Evolutionary conservation across 2,329 filamentous ascomycete species (phyloP).

Genomic region (Ophiobolus disseminans): DNA sequence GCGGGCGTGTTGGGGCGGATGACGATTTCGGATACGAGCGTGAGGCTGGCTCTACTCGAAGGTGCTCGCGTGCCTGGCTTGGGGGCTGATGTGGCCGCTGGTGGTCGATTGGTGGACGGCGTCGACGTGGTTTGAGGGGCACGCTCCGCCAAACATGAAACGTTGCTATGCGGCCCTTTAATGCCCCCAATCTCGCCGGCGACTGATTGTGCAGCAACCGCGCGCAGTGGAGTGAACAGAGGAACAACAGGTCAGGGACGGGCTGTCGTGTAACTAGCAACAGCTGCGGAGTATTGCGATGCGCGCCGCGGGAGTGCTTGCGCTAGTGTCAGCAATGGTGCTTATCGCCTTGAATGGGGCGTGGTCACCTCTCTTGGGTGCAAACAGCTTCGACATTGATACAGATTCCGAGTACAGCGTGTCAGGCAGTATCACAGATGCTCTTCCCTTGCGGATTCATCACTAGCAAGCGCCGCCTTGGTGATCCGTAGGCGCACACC

Average conservation of each 20-base stretch:
- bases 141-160: not conserved
- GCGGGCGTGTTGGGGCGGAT: no score
- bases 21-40: not conserved
- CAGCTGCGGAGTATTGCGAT: not conserved
- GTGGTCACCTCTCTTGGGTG: no score
- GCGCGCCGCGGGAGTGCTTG: no score
- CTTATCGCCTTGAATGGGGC: not conserved
- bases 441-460: no score
- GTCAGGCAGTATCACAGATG: no score
- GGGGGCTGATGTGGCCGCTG: not conserved
- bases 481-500: no score
- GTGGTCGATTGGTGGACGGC: not conserved
- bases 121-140: not conserved
- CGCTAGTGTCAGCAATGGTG: not conserved
- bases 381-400: no score
- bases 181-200: not conserved
- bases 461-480: no score
- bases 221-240: not conserved
- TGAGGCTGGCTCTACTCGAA: not conserved
- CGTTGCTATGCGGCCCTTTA: not conserved
- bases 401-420: no score
- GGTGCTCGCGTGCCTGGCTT: conserved; percentile 5
- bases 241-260: not conserved
- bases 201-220: not conserved
- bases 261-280: not conserved